Evolutionary conservation across 2,329 filamentous ascomycete genomes (phyloP), one percentile per base, ranked within the genome.

Genomic region (Exophiala oligosperma): DNA sequence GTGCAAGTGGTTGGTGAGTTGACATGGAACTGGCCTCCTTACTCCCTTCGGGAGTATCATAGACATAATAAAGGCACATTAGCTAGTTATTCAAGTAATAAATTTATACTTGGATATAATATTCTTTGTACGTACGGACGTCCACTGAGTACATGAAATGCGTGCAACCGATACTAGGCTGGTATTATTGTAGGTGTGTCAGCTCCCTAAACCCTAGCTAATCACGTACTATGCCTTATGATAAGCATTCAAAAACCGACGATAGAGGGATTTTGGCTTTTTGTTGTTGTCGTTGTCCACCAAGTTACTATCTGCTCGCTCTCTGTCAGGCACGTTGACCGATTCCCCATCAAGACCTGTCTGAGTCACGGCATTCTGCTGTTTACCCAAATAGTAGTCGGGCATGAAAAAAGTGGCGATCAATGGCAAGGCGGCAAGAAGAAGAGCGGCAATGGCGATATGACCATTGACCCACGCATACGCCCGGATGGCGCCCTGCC

Each of bases 351-450:
- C 66, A 11, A 68, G 51, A 44, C 61, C 66, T 5, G 53, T 68
- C 41, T 68, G 66, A 3, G 60, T 68, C 24, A 67, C 59, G 21
- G 63, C 66, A 40, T 68, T 68, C 51, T 68, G 64, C 51, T 68
- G 66, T 47, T 68, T 66, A 26, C 66, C 66, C 23, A 66, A 57
- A 43, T 67, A 67, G 38, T 62, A 78, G 67, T 77, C 70, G 46
- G 76, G 74, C 74, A 77, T 76, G 61, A 74, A 75, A 23, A 77
- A 65, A 1, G 73, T 65, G 3, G 72, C 73, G 28, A 76, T 49
- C 0, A 75, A 44, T 1, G 74, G 69, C 0, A 77, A 54, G 14
- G 49, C 56, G 28, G 72, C 65, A 14, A 77, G 59, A 3, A 62
- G 56, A 23, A 76, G 57, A 4, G 73, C 62, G 1, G 67, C 60